These are phyloP conservation scores for Bruguiera parviflora DNA, from an alignment of 345 rosid genomes.

Conservation along the genomic window DNA sequence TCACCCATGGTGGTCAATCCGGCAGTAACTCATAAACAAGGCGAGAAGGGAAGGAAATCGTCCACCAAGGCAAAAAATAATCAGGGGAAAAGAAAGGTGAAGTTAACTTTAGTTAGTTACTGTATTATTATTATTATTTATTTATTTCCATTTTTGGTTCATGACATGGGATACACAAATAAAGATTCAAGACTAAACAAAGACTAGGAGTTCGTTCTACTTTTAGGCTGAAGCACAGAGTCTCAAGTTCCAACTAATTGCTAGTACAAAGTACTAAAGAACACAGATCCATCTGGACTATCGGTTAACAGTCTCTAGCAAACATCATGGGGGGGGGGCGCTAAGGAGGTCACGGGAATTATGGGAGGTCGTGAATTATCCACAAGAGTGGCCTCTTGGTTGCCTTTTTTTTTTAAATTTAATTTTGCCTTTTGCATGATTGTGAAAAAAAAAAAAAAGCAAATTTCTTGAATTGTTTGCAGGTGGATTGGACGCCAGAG, in stretches of 20 bases:
- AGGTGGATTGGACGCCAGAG: slow-evolving; percentile 99
- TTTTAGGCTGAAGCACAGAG: too few species aligned
- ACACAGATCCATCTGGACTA: too few species aligned
- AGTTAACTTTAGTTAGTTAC: slow-evolving; percentile 28
- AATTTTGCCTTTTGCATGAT: background rate
- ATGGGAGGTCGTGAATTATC: slow-evolving; percentile 15
- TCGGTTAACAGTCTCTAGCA: background rate
- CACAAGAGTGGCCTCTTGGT: background rate
- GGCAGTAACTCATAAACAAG: slow-evolving; percentile 27
- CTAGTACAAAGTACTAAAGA: too few species aligned
- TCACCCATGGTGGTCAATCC: slow-evolving; percentile 28
- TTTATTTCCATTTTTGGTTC: background rate
- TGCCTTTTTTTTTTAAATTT: too few species aligned
- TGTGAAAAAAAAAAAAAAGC: background rate
- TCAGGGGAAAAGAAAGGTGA: slow-evolving; percentile 59
- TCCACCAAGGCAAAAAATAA: slow-evolving; percentile 32
- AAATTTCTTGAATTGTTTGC: slow-evolving; percentile 25
- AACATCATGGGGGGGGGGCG: slow-evolving; percentile 6
- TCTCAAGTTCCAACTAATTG: too few species aligned
- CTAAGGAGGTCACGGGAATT: slow-evolving; percentile 26
- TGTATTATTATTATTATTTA: background rate
- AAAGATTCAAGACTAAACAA: background rate
- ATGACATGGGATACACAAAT: background rate
- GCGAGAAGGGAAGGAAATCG: slow-evolving; percentile 50
- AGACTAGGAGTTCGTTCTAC: too few species aligned